These are phyloP conservation scores for Pleurotus citrinopileatus DNA, from an alignment of 768 basidiomycete genomes.

Conservation along the genomic window DNA sequence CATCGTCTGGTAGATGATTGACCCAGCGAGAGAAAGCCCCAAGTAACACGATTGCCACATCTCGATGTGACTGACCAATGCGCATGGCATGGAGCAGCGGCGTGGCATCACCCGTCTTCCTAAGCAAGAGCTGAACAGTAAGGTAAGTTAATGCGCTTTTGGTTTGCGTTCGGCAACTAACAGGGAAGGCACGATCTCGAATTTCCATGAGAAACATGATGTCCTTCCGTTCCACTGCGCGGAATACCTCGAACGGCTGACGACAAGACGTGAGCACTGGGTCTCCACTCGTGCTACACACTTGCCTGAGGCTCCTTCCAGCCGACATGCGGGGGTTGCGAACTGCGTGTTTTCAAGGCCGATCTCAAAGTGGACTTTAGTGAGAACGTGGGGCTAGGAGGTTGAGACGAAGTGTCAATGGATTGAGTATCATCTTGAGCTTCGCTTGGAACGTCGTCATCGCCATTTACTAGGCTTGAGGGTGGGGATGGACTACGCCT, in stretches of 20 bases:
- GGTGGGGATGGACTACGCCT: constrained; percentile 41
- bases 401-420: constrained; percentile 20
- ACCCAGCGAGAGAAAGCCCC: constrained; percentile 92
- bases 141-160: background rate
- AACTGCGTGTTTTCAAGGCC: constrained; percentile 13
- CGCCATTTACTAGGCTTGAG: constrained; percentile 12
- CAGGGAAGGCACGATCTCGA: constrained; percentile 76
- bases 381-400: constrained; percentile 14
- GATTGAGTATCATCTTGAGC: constrained; percentile 16
- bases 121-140: constrained; percentile 62
- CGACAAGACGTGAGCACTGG: constrained; percentile 17
- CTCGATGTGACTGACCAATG: constrained; percentile 69
- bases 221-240: constrained; percentile 85
- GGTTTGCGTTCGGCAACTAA: constrained; percentile 23
- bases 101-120: constrained; percentile 80
- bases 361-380: constrained; percentile 10
- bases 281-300: constrained; percentile 29
- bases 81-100: constrained; percentile 91
- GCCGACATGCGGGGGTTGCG: constrained; percentile 13
- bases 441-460: background rate
- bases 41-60: constrained; percentile 82
- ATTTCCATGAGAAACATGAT: constrained; percentile 82
- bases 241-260: constrained; percentile 62
- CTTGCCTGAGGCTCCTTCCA: constrained; percentile 58
- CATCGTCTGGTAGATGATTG: constrained; percentile 82